Evolutionary conservation across 257 asterid species (phyloP).

Genomic region (Scutellaria galericulata): DNA sequence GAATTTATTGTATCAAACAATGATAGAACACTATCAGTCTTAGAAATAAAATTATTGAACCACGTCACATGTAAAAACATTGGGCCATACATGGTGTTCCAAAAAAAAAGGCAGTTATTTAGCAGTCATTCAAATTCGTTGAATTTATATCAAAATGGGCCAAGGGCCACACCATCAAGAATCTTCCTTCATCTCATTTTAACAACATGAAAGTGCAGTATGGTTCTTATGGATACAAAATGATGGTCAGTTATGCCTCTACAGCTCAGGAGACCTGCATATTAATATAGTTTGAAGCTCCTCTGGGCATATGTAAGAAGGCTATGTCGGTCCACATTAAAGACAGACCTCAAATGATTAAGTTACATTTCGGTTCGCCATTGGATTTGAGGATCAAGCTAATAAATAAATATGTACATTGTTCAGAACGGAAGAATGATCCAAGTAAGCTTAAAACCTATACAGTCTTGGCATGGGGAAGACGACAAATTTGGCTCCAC

Average conservation of each 20-base stretch:
- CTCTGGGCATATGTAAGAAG: no score
- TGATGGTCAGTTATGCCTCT: no score
- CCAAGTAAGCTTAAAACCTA: neutral
- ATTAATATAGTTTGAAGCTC: no score
- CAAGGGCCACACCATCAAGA: conserved; percentile 7
- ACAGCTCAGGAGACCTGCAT: no score
- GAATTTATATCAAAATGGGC: neutral
- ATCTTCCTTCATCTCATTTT: neutral
- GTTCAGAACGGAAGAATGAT: neutral
- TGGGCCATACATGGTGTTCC: neutral
- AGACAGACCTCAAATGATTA: no score
- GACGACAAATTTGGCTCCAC: conserved; percentile 1
- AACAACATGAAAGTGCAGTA: no score
- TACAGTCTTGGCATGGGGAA: neutral
- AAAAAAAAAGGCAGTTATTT: conserved; percentile 17
- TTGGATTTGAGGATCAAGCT: no score
- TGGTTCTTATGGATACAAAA: no score
- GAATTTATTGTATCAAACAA: conserved; percentile 21
- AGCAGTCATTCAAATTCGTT: conserved; percentile 10
- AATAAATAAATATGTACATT: no score
- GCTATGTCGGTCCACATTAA: no score
- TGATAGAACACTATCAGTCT: neutral
- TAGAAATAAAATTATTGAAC: conserved; percentile 9
- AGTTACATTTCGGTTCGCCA: no score
- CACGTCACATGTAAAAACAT: conserved; percentile 16